Percentiles rank a stretch among this genome's conserved stretches.
Evolutionary conservation across 179 eudicot species (phyloP).

Genomic region (Spergularia azorica): DNA sequence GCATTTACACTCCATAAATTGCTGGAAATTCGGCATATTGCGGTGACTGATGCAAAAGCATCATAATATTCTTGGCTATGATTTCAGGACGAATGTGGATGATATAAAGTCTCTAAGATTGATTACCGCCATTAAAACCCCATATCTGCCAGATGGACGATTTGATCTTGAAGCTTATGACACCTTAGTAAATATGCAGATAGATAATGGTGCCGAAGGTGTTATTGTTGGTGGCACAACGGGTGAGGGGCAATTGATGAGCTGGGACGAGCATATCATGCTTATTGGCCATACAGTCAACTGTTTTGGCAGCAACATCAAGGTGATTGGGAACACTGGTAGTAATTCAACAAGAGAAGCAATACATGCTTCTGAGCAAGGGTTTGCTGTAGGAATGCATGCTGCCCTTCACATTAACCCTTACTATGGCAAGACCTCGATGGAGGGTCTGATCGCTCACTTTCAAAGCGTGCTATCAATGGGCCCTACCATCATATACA

Average conservation of each 20-base stretch:
- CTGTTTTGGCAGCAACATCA: constrained; percentile 73
- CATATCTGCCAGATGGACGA: constrained; percentile 88
- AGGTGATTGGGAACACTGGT: constrained; percentile 88
- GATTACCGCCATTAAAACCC: constrained; percentile 92
- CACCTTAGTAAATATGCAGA: constrained; percentile 75
- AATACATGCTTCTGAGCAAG: constrained; percentile 88
- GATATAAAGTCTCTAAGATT: constrained; percentile 72
- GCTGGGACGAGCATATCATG: constrained; percentile 97
- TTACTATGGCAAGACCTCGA: constrained; percentile 86
- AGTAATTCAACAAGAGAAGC: constrained; percentile 94
- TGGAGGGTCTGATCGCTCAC: constrained; percentile 73
- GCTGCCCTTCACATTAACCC: constrained; percentile 98
- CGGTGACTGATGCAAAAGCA: neutral
- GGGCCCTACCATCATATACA: constrained; percentile 87
- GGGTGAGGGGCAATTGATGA: constrained; percentile 91
- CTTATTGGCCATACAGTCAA: constrained; percentile 90
- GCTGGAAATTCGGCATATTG: neutral
- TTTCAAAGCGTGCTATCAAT: constrained; percentile 69
- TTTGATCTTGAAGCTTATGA: constrained; percentile 94
- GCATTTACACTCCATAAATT: neutral
- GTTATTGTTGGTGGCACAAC: constrained; percentile 94
- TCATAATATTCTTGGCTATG: constrained; percentile 5
- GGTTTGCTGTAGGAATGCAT: constrained; percentile 93
- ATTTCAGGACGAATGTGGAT: constrained; percentile 75
- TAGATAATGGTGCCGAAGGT: constrained; percentile 66